Evolutionary conservation across 2,329 filamentous ascomycete genomes (phyloP), one percentile per base, ranked within the genome.

Genomic region (Ophiostoma triangulosporum): DNA sequence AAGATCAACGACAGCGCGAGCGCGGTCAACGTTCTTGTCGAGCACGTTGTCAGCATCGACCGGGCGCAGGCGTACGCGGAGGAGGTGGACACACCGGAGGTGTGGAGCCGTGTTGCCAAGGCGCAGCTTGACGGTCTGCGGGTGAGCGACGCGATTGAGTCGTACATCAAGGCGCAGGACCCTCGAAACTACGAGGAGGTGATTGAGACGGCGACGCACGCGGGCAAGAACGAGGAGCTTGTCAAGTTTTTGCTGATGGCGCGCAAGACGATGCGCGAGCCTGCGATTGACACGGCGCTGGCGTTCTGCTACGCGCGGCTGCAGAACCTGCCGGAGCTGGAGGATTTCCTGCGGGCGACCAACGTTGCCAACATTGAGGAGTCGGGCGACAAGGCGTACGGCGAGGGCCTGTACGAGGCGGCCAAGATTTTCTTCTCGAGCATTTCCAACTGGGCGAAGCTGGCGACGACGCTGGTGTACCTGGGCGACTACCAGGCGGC

Each of bases 401-500:
- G 83, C 58, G 93, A 98, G 71, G 91, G 91, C 57, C 83, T 88
- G 64, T 91, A 93, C 64, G 86, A 97, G 74, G 93, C 93, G 43
- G 88, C 93, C 60, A 98, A 98, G 80, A 97, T 98, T 65, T 98
- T 97, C 78, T 98, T 83, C 74, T 88, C 82, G 54, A 97, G 88
- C 73, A 95, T 98, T 66, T 98, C 93, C 53, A 98, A 98, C 78
- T 98, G 93, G 93, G 91, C 91, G 54, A 98, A 98, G 76, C 83
- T 98, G 63, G 90, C 93, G 14, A 97, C 93, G 11, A 98, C 93
- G 11, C 80, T 97, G 57, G 93, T 98, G n/a, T 89, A 97, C 68
- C 81, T 98, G 6, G 86, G 84, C 60, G 93, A 98, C 62, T 97
- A 98, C 73, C 94, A 98, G 70, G 88, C 88, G 62, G 93, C 93